phyloP scores from a whole-genome alignment of 2,329 filamentous ascomycete species.

The Teratosphaeria gauchensis region DNA sequence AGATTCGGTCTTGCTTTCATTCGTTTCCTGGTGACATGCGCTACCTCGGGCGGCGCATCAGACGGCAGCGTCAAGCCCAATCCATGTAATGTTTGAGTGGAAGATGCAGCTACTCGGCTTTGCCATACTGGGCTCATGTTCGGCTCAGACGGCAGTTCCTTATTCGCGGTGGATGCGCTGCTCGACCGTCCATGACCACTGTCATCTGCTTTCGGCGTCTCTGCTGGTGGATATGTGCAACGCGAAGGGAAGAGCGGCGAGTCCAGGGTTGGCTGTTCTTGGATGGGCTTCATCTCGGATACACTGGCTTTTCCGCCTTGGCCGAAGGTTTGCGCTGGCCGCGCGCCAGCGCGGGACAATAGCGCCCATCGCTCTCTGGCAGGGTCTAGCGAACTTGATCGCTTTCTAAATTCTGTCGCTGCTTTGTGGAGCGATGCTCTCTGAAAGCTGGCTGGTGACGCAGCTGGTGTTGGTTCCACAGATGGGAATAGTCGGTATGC shows the following conservation, averaged over 20 bases:
- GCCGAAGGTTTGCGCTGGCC: neutral
- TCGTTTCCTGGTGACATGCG: neutral
- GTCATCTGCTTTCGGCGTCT: neutral
- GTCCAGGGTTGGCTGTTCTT: conserved; percentile 4
- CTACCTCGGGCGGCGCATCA: neutral
- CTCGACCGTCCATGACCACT: conserved; percentile 4
- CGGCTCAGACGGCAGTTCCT: neutral
- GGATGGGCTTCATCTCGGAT: conserved; percentile 6
- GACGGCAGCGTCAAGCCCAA: conserved; percentile 1
- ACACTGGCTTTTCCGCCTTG: conserved; percentile 1
- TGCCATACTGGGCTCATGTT: neutral
- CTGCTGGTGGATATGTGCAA: neutral
- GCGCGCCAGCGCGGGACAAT: neutral
- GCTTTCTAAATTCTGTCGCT: conserved; percentile 9
- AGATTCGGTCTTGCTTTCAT: conserved; percentile 1
- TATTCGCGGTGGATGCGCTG: conserved; percentile 3
- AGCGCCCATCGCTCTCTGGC: neutral
- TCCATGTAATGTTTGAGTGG: conserved; percentile 4
- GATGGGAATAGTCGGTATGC: conserved; percentile 20
- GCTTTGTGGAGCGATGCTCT: conserved; percentile 8
- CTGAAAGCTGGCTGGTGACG: conserved; percentile 13
- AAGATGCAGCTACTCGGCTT: conserved; percentile 1
- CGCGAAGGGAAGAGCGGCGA: conserved; percentile 6
- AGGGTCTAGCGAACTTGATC: conserved; percentile 17
- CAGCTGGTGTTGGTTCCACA: conserved; percentile 18